Evolutionary conservation across 495 filamentous ascomycete genomes (phyloP), one percentile per base, ranked within the genome.

Genomic region (Talaromyces nanjingensis): DNA sequence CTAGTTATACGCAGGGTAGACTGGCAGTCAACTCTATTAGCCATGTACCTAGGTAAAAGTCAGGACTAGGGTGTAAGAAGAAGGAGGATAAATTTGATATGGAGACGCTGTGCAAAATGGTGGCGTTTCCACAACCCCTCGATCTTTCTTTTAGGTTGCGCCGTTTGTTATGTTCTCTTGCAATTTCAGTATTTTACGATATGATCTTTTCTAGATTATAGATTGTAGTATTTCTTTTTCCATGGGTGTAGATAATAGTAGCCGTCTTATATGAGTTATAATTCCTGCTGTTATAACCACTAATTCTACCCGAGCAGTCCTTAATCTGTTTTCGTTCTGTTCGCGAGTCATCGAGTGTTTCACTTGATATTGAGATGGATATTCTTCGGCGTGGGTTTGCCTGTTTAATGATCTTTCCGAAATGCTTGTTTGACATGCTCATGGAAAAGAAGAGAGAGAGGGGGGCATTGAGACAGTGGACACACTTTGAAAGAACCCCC

Each of bases 341-440:
- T 56, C 53, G n/a, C 53, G 53, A 56, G 53, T 56, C 53, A 56
- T 56, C 20, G 53, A 29, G 53, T 56, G 53, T 56, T 29, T 56
- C 53, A 56, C 27, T 29, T 56, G 53, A 25, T 4, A 14, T 42
- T 42, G 37, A 42, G 12, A 42, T 42, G 37, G 37, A 42, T 42
- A 49, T 18, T 49, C 45, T 49, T 20, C 45, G 45, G 18, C 45
- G 18, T 49, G n/a, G 45, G 18, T 49, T 18, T 49, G 2, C 45
- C 45, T 49, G 18, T 20, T 49, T 22, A 49, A 49, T 49, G 18
- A 20, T 20, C 11, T 49, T 49, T 12, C 45, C 45, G 37, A 16
- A 42, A 42, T 42, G 37, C 37, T 42, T 42, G 37, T 42, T 49
- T 49, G 16, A 49, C 2, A 49, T 8, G 45, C 5, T 49, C 18